Evolutionary conservation across 2,329 filamentous ascomycete genomes (phyloP), one percentile per base, ranked within the genome.

Genomic region (Calonectria montana): DNA sequence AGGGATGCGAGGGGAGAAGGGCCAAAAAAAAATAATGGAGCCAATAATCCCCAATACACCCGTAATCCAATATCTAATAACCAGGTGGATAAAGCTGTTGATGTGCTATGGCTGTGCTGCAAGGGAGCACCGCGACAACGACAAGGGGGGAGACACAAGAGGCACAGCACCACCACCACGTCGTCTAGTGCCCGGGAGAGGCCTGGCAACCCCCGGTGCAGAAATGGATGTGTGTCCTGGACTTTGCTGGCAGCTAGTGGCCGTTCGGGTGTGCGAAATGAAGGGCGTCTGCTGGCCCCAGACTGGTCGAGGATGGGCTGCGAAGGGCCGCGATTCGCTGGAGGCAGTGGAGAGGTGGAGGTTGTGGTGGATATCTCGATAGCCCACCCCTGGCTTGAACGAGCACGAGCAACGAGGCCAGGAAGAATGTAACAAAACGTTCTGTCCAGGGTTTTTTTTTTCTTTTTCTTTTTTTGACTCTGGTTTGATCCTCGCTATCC

Each of bases 221-320:
- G 25, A 15, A 23, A 29, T 31, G 57, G 27, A 45, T 18, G 57
- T 62, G 39, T 47, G 48, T 55, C 63, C 64, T 70, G 45, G 63
- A 21, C 59, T 67, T 31, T 69, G 23, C 21, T 37, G 53, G 53
- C 21, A 15, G 65, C 57, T 72, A 65, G 69, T 37, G 61, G 65
- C 67, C 64, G 64, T 69, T 70, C 67, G 70, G 73, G 61, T 55
- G 39, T 39, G 67, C 71, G 77, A 79, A 78, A 79, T 79, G 77
- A 79, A 76, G 72, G 72, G 74, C 65, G 48, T 63, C 23, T 71
- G 69, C 57, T 71, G 72, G 70, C 41, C 50, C 73, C 55, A 62
- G 61, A 61, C 63, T 61, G 21, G 48, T 69, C 31, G 50, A 64
- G 65, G 50, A 69, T 43, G 69, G 69, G 57, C 41, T 15, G 37